Conservation (phyloP, 257 asterid genomes). For the Fraxinus pennsylvanica region DNA sequence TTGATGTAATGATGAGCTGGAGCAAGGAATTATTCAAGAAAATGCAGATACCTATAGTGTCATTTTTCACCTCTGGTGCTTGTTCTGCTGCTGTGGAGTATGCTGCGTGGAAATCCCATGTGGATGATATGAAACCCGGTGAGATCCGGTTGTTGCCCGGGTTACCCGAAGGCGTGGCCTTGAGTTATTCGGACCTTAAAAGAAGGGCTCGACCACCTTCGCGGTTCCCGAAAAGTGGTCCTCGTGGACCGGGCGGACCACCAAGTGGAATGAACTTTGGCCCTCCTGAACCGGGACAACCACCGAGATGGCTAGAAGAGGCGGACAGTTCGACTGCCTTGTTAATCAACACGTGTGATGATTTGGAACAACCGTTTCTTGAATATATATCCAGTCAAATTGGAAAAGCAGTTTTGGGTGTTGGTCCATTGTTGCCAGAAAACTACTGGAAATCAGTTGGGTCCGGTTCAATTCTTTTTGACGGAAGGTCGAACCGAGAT, state of each 20-base stretch:
- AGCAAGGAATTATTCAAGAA: conserved; percentile 52
- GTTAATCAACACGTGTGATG: conserved; percentile 60
- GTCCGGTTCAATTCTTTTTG: conserved; percentile 38
- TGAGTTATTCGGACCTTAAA: conserved; percentile 41
- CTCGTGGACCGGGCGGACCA: conserved; percentile 20
- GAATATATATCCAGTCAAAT: conserved; percentile 40
- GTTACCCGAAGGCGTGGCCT: conserved; percentile 52
- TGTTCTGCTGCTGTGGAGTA: conserved; percentile 60
- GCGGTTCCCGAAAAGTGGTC: not conserved
- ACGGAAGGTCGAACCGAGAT: conserved; percentile 47
- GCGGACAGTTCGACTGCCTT: conserved; percentile 45
- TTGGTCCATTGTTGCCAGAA: conserved; percentile 67
- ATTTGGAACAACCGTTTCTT: conserved; percentile 51
- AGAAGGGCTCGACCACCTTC: conserved; percentile 24
- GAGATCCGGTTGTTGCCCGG: conserved; percentile 43
- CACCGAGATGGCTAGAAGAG: conserved; percentile 60
- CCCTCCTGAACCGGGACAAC: conserved; percentile 42
- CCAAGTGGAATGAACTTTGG: conserved; percentile 35
- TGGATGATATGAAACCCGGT: conserved; percentile 40
- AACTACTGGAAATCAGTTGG: conserved; percentile 47
- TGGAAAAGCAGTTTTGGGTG: conserved; percentile 48
- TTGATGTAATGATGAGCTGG: conserved; percentile 80
- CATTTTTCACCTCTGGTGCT: conserved; percentile 68
- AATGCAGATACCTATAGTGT: conserved; percentile 42
- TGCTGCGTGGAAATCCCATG: conserved; percentile 57